Percentiles rank a stretch among this genome's conserved stretches.
These are phyloP conservation scores for Citrus unshiu DNA, from an alignment of 345 rosid genomes.

Conservation along the genomic window DNA sequence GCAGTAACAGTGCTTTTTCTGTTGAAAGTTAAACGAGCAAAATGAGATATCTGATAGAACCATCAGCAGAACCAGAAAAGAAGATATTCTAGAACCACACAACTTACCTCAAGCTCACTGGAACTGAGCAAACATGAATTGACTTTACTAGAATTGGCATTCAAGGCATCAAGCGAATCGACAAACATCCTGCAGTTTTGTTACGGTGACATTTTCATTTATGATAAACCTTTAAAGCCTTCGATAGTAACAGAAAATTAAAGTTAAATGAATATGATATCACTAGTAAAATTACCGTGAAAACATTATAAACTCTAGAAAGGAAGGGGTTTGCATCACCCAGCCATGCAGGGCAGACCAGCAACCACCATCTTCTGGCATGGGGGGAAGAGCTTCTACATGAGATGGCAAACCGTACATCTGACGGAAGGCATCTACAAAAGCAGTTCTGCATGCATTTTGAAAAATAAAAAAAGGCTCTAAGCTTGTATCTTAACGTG, in stretches of 20 bases:
- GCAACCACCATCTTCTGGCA: constrained; percentile 86
- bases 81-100: background rate
- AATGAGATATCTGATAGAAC: background rate
- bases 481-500: background rate
- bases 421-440: constrained; percentile 70
- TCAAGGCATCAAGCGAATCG: constrained; percentile 83
- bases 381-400: constrained; percentile 84
- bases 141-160: constrained; percentile 37
- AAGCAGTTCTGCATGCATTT: constrained; percentile 55
- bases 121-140: constrained; percentile 61
- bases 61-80: background rate
- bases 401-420: constrained; percentile 73
- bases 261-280: background rate
- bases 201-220: background rate
- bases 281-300: constrained; percentile 46
- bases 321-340: constrained; percentile 98
- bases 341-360: constrained; percentile 96
- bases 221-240: background rate
- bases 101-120: constrained; percentile 61
- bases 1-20: constrained; percentile 91
- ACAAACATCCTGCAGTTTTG: constrained; percentile 71
- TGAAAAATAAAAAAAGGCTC: constrained; percentile 1
- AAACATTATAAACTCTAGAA: constrained; percentile 88
- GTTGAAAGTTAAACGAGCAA: constrained; percentile 20
- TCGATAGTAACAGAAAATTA: background rate